Percentiles rank a stretch among this genome's conserved stretches.
phyloP scores from a whole-genome alignment of 805 yeast species.

The Helenozyma rhizophorensis region DNA sequence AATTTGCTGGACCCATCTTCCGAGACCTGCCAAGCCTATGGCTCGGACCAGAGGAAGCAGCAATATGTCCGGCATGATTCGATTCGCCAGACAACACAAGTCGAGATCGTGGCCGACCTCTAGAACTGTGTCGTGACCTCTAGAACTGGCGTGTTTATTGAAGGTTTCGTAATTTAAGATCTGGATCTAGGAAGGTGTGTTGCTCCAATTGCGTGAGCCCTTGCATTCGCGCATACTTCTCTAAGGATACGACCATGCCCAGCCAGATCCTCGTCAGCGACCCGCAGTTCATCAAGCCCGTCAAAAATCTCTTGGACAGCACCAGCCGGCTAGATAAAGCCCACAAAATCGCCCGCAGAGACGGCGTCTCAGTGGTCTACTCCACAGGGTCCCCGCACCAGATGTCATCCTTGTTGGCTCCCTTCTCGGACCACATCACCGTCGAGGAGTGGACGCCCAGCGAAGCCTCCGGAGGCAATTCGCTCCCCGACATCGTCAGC shows the following conservation, averaged over 20 bases:
- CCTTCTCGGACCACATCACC: no score
- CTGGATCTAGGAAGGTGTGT: neutral
- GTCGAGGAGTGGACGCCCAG: no score
- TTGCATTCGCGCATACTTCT: neutral
- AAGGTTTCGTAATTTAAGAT: no score
- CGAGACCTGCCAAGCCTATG: no score
- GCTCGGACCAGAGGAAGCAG: no score
- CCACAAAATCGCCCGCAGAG: conserved; percentile 6
- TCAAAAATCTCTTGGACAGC: conserved; percentile 7
- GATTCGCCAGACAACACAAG: no score
- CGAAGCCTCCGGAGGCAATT: neutral
- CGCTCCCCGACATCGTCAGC: conserved; percentile 1
- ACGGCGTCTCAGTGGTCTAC: conserved; percentile 1
- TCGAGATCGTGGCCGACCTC: no score
- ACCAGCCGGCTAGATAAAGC: conserved; percentile 5
- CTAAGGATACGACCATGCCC: conserved; percentile 2
- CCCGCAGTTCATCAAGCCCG: conserved; percentile 6
- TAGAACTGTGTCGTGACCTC: no score
- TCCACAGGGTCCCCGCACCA: neutral
- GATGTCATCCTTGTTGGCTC: no score
- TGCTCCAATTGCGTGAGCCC: neutral
- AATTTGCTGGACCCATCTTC: no score
- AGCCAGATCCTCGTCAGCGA: conserved; percentile 4
- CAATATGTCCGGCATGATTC: no score
- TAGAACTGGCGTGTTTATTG: no score